These are phyloP conservation scores for Colletotrichum filicis DNA, from an alignment of 2,329 filamentous ascomycete genomes.

Conservation along the genomic window DNA sequence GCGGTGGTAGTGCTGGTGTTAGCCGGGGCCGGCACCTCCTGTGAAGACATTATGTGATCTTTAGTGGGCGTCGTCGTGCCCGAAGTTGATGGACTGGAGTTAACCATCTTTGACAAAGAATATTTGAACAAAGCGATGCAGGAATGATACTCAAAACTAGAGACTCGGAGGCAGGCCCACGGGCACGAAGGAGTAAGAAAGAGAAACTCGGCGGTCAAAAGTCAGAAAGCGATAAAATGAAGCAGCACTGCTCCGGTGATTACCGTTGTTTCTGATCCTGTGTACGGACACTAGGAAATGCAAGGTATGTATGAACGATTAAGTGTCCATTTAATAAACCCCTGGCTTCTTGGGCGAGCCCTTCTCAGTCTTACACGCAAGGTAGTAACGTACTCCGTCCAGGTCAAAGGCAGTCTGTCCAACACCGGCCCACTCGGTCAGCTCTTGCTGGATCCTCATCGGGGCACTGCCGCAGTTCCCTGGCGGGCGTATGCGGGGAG, in stretches of 20 bases:
- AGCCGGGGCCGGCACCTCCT: background rate
- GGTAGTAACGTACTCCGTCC: no score
- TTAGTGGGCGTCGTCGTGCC: slow-evolving; percentile 19
- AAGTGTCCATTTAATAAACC: background rate
- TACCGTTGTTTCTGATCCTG: background rate
- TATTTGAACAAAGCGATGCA: background rate
- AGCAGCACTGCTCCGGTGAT: slow-evolving; percentile 1
- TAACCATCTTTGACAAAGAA: slow-evolving; percentile 3
- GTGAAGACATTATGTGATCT: background rate
- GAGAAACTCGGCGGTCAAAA: background rate
- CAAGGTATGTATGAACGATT: background rate
- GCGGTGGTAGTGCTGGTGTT: background rate
- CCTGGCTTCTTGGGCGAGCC: background rate
- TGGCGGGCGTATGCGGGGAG: slow-evolving; percentile 10
- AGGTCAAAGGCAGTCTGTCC: no score
- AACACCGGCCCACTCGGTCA: background rate
- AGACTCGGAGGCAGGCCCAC: background rate
- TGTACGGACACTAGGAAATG: background rate
- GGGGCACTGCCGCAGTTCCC: slow-evolving; percentile 4
- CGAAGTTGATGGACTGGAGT: slow-evolving; percentile 19
- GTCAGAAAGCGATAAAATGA: background rate
- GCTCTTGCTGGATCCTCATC: background rate
- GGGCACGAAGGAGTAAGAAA: background rate
- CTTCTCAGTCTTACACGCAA: background rate
- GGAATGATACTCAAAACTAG: background rate